A percentile compares a stretch with the other conserved stretches of the same genome.
phyloP scores from a whole-genome alignment of 495 filamentous ascomycete genomes.

The Trypethelium eluteriae region DNA sequence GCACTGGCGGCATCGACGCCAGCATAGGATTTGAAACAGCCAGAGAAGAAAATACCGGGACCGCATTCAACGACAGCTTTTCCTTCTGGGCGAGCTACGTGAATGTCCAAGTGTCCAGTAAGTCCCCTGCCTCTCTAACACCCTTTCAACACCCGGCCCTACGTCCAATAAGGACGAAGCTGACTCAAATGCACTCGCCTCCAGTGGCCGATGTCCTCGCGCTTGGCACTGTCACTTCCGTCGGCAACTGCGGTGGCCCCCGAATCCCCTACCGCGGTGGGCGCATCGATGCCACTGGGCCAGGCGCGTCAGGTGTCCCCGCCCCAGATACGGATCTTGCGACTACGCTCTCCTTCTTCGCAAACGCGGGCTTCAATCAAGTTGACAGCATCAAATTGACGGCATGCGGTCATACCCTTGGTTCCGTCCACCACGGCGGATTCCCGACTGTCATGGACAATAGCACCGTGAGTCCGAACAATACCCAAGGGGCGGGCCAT shows the following conservation, averaged over 20 bases:
- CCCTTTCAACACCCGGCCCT: background rate
- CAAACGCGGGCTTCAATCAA: conserved; percentile 16
- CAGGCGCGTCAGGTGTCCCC: conserved; percentile 13
- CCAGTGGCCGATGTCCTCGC: conserved; percentile 17
- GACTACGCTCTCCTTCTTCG: conserved; percentile 13
- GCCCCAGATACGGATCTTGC: conserved; percentile 16
- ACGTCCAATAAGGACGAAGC: background rate
- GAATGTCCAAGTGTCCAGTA: conserved; percentile 8
- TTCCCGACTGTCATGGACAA: conserved; percentile 12
- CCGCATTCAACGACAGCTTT: conserved; percentile 20
- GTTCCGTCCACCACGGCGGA: conserved; percentile 15
- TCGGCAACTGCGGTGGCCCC: conserved; percentile 8
- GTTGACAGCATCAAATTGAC: conserved; percentile 14
- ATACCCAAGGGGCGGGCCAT: conserved; percentile 10
- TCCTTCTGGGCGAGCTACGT: conserved; percentile 7
- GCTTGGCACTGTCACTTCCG: conserved; percentile 8
- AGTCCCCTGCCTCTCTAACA: background rate
- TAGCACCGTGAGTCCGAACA: conserved; percentile 4
- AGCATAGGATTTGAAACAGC: conserved; percentile 16
- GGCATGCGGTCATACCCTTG: conserved; percentile 20
- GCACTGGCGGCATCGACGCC: conserved; percentile 19
- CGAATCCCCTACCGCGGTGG: conserved; percentile 11
- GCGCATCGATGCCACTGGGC: conserved; percentile 13
- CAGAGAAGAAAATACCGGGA: conserved; percentile 16
- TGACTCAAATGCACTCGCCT: background rate